Base-by-base conservation (phyloP, 2,329 filamentous ascomycete genomes). In the Diaporthe helianthi region DNA sequence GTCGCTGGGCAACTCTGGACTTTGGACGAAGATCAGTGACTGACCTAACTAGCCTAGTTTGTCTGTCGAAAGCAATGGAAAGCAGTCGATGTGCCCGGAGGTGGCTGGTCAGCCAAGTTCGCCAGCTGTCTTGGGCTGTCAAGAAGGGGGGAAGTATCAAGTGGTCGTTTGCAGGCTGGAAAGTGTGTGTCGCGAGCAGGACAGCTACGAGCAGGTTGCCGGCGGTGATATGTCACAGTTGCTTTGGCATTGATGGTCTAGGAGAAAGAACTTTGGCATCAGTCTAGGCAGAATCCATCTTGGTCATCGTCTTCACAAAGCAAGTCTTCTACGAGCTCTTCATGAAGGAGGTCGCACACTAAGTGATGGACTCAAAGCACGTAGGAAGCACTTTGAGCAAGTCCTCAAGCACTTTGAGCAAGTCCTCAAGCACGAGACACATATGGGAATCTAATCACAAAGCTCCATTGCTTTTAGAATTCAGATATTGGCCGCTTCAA, bases 401-500 rank as follows among this genome's bases (percentile, higher is more conserved):
- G 4, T 24, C 12, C 19, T 44, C 22, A 26, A 60, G 55, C 17
- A n/a, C 3, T 2, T 12, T 15, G n/a, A 10, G 4, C 12, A 26
- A 7, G 4, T 24, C 12, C 19, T 44, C 22, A 26, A 60, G 55
- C 17, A n/a, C 3, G 15, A 24, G 10, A 24, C 6, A 0, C 2
- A 15, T n/a, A 8, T 36, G 9, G 5, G 19, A 63, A 10, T 10
- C 26, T 7, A 5, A 24, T 49, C 29, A 49, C 19, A 36, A 4
- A 24, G 13, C 29, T 26, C 22, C 6, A 10, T 29, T 13, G 9
- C 10, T 2, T 5, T 19, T 6, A 31, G 22, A 24, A 4, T 17
- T 19, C 15, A 9, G 10, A 3, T 2, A 12, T 6, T 26, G 2
- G 7, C n/a, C 1, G 8, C 22, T 9, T 13, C 7, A 0, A 4